Evolutionary conservation across 2,329 filamentous ascomycete species (phyloP).

Genomic region (Neofusicoccum sp.): DNA sequence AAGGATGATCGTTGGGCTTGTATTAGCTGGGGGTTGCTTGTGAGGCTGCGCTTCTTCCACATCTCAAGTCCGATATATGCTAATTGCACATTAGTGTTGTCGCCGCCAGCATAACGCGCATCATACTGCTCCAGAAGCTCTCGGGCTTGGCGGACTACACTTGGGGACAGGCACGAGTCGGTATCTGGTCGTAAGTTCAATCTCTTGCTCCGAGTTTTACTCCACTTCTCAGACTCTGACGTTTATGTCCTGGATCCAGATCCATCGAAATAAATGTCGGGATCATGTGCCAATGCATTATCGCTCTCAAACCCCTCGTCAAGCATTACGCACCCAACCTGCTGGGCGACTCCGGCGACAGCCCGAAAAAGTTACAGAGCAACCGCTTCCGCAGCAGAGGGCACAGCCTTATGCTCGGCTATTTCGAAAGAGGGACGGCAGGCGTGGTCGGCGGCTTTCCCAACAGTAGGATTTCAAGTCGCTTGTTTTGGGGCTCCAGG

Average conservation of each 20-base stretch:
- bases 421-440: neutral
- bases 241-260: neutral
- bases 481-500: neutral
- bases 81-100: neutral
- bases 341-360: constrained; percentile 44
- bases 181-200: neutral
- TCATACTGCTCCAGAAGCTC: neutral
- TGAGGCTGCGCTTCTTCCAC: neutral
- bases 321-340: constrained; percentile 57
- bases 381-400: neutral
- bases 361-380: neutral
- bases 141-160: neutral
- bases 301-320: constrained; percentile 79
- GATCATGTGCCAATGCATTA: constrained; percentile 81
- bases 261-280: constrained; percentile 82
- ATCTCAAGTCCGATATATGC: neutral
- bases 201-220: too few relatives aligned
- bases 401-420: neutral
- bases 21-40: neutral
- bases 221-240: neutral
- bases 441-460: neutral
- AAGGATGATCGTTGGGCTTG: neutral
- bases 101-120: neutral
- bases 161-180: neutral
- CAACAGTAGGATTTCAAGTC: neutral